These are phyloP conservation scores for Larix kaempferi DNA, from an alignment of 75 land plant species.

Conservation along the genomic window DNA sequence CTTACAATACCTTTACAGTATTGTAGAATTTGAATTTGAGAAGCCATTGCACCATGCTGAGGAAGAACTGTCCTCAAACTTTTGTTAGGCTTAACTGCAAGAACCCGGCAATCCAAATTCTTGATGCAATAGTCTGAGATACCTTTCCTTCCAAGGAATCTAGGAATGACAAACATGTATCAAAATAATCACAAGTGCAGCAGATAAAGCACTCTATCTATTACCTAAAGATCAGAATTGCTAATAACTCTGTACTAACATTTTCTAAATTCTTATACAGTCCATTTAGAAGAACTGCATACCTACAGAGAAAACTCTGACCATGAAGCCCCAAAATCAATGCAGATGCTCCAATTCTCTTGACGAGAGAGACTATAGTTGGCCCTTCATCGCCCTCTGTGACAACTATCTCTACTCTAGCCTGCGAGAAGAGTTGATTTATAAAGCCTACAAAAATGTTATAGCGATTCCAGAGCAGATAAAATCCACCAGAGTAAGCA, in stretches of 20 bases:
- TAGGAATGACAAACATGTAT: background rate
- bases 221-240: background rate
- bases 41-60: background rate
- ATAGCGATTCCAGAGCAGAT: background rate
- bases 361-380: constrained; percentile 34
- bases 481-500: background rate
- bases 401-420: constrained; percentile 61
- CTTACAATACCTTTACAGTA: background rate
- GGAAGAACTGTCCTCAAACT: background rate
- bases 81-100: background rate
- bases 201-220: background rate
- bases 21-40: constrained; percentile 3
- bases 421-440: constrained; percentile 23
- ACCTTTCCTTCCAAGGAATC: constrained; percentile 2
- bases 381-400: constrained; percentile 55
- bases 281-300: constrained; percentile 1
- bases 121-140: constrained; percentile 1
- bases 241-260: background rate
- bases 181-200: background rate
- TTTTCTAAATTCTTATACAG: background rate
- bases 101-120: constrained; percentile 1
- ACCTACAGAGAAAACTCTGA: constrained; percentile 57
- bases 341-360: constrained; percentile 43
- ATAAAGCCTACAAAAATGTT: background rate
- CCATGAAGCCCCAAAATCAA: constrained; percentile 63